Evolutionary conservation across 345 rosid species (phyloP), one percentile per base, ranked within the genome.

Genomic region (Eucalyptus caleyi): DNA sequence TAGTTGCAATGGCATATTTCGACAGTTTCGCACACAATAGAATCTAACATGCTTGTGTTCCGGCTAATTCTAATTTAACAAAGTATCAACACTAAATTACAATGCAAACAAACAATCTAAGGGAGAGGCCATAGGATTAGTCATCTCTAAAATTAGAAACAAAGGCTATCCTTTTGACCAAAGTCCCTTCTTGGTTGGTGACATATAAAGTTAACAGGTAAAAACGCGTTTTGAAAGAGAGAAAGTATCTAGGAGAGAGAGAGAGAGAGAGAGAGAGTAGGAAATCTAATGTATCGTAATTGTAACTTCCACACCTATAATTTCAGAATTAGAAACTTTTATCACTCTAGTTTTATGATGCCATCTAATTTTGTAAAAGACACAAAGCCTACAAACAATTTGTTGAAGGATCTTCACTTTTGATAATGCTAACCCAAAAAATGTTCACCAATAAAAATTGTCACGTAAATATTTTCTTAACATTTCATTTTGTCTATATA

Each of bases 371-470:
- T 6, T 27, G 16, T 12, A 27, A 13, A 27, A 59, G 65, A 59
- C 14, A 24, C 0, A 5, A 0, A 59, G 65, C 65, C 15, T 59
- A 59, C 65, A 59, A 59, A 26, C 65, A 59, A 60, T 26, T 1
- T 11, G 8, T 26, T 60, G 15, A 60, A 60, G 32, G 67, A 60
- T 11, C 59, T 60, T 11, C n/a, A 60, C 67, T 60, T 60, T 60
- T 26, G 67, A 60, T 60, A 26, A 5, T 26, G 8, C 7, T 60
- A 6, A 27, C n/a, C n/a, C 67, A 60, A 26, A 60, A 59, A 60
- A 11, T 0, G 0, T 60, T 60, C 67, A 60, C 8, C 3, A 24
- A 26, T 26, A 11, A 11, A 5, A 59, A 24, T 59, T 6, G 2
- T 26, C n/a, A 27, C 0, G 2, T 12, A 60, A 26, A 30, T 27